A percentile compares a stretch with the other conserved stretches of the same genome.
Conservation (phyloP, 2,329 filamentous ascomycete genomes). For the Beauveria brongniartii region DNA sequence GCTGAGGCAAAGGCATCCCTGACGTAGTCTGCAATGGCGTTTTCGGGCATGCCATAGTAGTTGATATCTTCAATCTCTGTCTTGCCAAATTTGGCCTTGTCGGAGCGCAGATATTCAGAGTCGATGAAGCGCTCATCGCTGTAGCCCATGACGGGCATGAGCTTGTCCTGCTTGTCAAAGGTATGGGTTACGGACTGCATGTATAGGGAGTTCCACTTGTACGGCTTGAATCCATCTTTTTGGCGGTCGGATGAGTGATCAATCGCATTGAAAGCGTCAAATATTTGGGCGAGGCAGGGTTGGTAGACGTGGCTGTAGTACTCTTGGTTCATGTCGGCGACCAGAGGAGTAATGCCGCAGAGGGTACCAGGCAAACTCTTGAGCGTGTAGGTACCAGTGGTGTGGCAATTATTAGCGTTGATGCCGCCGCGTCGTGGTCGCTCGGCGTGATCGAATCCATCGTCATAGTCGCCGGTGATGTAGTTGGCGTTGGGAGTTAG, state of each 20-base stretch:
- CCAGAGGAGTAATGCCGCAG: constrained; percentile 33
- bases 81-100: constrained; percentile 22
- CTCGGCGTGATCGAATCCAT: constrained; percentile 22
- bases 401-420: constrained; percentile 32
- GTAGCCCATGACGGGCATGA: constrained; percentile 26
- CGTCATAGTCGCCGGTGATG: constrained; percentile 28
- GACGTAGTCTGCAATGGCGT: constrained; percentile 24
- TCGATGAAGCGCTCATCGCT: constrained; percentile 18
- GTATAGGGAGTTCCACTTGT: constrained; percentile 25
- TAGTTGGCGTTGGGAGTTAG: constrained; percentile 26
- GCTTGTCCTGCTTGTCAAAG: constrained; percentile 26
- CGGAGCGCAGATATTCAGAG: constrained; percentile 23
- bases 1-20: constrained; percentile 24
- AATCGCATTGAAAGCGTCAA: constrained; percentile 25
- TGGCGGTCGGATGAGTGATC: constrained; percentile 11
- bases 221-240: constrained; percentile 17
- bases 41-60: constrained; percentile 27
- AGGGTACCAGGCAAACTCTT: constrained; percentile 34
- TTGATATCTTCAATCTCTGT: constrained; percentile 25
- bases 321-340: constrained; percentile 35
- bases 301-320: constrained; percentile 34
- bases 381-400: constrained; percentile 34
- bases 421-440: constrained; percentile 28
- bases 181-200: constrained; percentile 26
- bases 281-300: constrained; percentile 34